Evolutionary conservation across 164 flowering plant species (phyloP), one percentile per base, ranked within the genome.

Genomic region (Chimonanthus praecox): DNA sequence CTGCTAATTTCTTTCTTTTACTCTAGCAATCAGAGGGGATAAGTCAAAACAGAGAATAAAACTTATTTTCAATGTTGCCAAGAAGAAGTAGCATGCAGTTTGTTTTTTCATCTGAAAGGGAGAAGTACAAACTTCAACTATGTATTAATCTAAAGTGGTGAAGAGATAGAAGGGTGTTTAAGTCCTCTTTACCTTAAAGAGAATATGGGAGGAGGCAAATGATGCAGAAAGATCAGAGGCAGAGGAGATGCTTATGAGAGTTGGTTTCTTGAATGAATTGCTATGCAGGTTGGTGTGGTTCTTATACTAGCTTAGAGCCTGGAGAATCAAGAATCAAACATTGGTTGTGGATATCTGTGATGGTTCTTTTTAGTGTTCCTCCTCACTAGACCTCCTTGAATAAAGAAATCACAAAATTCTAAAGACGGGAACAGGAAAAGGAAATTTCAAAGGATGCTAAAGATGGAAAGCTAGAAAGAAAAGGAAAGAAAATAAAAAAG

Each of bases 321-420:
- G 33, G 33, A 33, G 33, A 33, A 33, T 33, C 0, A 33, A 71
- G 86, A 80, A 81, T 79, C 81, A 75, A 72, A 48, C 8, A 70
- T 69, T 73, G 73, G 68, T 33, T 63, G 68, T 78, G 81, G 82
- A 81, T 78, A 81, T 83, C 51, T 78, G 85, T 76, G 84, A 73
- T 71, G 72, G 74, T 78, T 73, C 85, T 83, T 86, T 86, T 82
- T 84, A 76, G 86, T 81, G 82, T 80, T 84, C n/a, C n/a, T 33
- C 85, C 54, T 82, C 72, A 80, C 82, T 79, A 71, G 66, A 65
- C 71, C 78, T 68, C 76, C 81, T 84, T 83, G 84, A 84, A 80
- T 79, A 80, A 67, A 82, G 87, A 80, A 83, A 80, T 76, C 78
- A 71, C 69, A 61, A 43, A 70, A 79, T 75, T 72, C 74, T 72